phyloP scores from a whole-genome alignment of 768 basidiomycete genomes.

The Hygrophoropsis aurantiaca region DNA sequence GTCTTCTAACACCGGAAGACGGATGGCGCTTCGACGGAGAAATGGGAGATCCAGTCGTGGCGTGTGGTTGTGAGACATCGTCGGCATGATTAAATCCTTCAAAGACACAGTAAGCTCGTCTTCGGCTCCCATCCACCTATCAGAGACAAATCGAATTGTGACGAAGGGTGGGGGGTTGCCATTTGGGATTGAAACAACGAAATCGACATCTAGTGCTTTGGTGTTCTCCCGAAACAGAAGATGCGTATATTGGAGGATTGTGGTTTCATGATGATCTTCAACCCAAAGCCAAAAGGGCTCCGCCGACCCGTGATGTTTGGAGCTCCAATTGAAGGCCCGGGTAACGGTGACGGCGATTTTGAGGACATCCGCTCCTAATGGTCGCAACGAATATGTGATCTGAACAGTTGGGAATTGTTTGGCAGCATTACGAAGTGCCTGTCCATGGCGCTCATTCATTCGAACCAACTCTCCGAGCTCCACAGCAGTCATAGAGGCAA shows the following conservation, averaged over 20 bases:
- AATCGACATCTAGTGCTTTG: conserved; percentile 60
- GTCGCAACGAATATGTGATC: conserved; percentile 70
- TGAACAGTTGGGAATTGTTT: conserved; percentile 78
- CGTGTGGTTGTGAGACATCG: conserved; percentile 52
- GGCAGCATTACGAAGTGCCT: conserved; percentile 74
- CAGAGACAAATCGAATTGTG: conserved; percentile 79
- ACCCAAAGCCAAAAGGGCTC: conserved; percentile 98
- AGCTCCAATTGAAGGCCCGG: conserved; percentile 78
- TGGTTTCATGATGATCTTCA: conserved; percentile 79
- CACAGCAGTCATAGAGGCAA: conserved; percentile 63
- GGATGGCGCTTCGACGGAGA: conserved; percentile 56
- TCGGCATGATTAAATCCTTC: conserved; percentile 76
- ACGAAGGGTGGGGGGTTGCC: conserved; percentile 61
- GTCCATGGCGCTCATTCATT: conserved; percentile 83
- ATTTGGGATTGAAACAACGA: conserved; percentile 73
- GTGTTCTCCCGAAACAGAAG: conserved; percentile 71
- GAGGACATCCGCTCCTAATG: conserved; percentile 82
- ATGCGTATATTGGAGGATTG: conserved; percentile 79
- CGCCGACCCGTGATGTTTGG: conserved; percentile 65
- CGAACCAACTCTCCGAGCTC: conserved; percentile 80
- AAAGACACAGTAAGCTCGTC: conserved; percentile 65
- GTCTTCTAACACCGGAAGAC: conserved; percentile 42
- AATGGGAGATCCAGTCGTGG: conserved; percentile 74
- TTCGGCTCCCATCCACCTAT: conserved; percentile 93
- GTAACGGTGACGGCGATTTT: conserved; percentile 65